These are phyloP conservation scores for Dendrobium catenatum DNA, from an alignment of 106 monocot species.

Conservation along the genomic window DNA sequence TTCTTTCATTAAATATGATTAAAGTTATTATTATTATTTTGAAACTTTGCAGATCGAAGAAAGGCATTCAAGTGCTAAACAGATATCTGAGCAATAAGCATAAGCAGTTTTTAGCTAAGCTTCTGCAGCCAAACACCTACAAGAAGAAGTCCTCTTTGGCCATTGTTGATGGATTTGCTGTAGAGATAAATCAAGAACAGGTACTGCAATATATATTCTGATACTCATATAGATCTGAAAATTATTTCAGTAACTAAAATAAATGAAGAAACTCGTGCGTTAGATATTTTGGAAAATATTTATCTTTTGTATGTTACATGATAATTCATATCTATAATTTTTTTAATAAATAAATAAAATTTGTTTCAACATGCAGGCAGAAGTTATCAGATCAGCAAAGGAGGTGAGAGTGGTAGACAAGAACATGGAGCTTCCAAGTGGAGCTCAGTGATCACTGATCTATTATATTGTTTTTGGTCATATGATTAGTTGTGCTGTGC, in stretches of 20 bases:
- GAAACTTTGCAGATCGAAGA: slow-evolving; percentile 31
- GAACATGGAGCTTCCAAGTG: slow-evolving; percentile 46
- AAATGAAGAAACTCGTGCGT: background rate
- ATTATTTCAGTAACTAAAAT: background rate
- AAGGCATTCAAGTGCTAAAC: slow-evolving; percentile 43
- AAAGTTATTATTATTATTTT: background rate
- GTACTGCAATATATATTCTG: slow-evolving; percentile 9
- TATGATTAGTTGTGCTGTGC: too few relatives aligned
- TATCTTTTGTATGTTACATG: too few relatives aligned
- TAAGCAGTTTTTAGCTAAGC: slow-evolving; percentile 44
- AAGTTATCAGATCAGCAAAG: slow-evolving; percentile 25
- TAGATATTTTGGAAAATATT: background rate
- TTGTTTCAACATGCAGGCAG: slow-evolving; percentile 15
- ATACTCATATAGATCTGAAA: background rate
- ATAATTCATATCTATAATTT: too few relatives aligned
- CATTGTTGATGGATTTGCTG: slow-evolving; percentile 83
- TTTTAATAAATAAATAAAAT: background rate
- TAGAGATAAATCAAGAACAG: slow-evolving; percentile 72
- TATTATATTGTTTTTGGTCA: background rate
- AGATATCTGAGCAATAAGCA: slow-evolving; percentile 75
- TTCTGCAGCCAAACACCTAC: slow-evolving; percentile 52
- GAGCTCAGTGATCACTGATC: background rate
- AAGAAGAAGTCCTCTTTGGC: slow-evolving; percentile 67
- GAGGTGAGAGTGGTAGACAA: slow-evolving; percentile 75
- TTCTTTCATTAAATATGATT: background rate